Base-by-base conservation (phyloP, 2,329 filamentous ascomycete species). In the Immersiporthe knoxdaviesiana region DNA sequence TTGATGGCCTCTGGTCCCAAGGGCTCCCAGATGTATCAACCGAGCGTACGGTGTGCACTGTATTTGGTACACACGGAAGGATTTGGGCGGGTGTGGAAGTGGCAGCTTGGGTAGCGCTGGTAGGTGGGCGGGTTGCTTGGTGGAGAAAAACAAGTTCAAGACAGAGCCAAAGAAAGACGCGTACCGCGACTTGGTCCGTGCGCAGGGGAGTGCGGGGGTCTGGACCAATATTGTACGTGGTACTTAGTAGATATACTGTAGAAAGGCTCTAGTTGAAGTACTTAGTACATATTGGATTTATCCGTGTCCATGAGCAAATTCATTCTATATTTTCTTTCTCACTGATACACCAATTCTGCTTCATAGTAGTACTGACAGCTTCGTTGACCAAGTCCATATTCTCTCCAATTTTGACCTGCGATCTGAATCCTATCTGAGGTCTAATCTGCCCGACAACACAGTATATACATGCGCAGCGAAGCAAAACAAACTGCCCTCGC, bases 171-270 rank as follows among this genome's bases (percentile, higher is more conserved):
- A 27, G 32, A 47, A 47, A 24, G 63, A 70, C 69, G 69, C 69
- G 69, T 58, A 70, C 63, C 69, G 69, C 63, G 69, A 68, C 27
- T 24, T 68, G 69, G 69, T 35, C 66, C 69, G 69, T 70, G 69
- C 69, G 44, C 50, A 0, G 16, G 21, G 47, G 16, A 52, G 39
- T 6, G 35, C 12, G 10, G 11, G 18, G 59, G 35, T 30, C 59
- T 61, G 3, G 3, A 5, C 37, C 24, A 24, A n/a, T n/a, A 21
- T 11, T 30, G 8, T 35, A 35, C 35, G 35, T 8, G 8, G 35
- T 21, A 30, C 14, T 59, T n/a, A n/a, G n/a, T n/a, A n/a, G n/a
- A n/a, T n/a, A n/a, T n/a, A n/a, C n/a, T n/a, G n/a, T n/a, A 4
- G 18, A 11, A 47, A 21, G 16, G 44, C 44, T 47, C n/a, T 35